phyloP scores from a whole-genome alignment of 208 protist species.

The Porcisia deanei region DNA sequence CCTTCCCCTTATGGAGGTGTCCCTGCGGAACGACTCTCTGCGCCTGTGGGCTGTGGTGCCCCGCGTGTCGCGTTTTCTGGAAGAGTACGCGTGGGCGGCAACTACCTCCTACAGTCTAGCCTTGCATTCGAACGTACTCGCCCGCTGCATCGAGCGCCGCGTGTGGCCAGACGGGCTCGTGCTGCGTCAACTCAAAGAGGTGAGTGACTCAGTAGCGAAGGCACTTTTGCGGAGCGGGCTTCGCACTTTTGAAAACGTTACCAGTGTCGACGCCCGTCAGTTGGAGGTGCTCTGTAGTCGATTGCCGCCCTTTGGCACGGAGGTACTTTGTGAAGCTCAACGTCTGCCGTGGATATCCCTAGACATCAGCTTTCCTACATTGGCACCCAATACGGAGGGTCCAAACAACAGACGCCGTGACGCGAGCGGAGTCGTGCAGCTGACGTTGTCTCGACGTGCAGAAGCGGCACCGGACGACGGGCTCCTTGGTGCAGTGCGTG shows the following conservation, averaged over 20 bases:
- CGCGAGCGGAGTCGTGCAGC: not conserved
- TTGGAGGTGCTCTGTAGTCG: conserved; percentile 71
- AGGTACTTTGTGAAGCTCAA: conserved; percentile 39
- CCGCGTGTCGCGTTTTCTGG: conserved; percentile 64
- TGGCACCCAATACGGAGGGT: not conserved
- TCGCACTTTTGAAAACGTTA: conserved; percentile 41
- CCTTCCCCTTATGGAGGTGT: conserved; percentile 60
- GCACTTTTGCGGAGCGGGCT: conserved; percentile 52
- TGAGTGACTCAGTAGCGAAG: conserved; percentile 58
- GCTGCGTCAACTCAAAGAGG: conserved; percentile 70
- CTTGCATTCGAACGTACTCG: conserved; percentile 47
- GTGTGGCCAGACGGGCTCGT: conserved; percentile 76
- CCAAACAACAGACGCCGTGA: not conserved
- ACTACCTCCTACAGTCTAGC: conserved; percentile 42
- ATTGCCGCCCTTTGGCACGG: conserved; percentile 71
- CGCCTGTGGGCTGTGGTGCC: conserved; percentile 70
- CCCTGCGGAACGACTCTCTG: conserved; percentile 75
- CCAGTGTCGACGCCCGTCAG: conserved; percentile 41
- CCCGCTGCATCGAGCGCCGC: conserved; percentile 70
- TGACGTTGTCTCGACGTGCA: not conserved
- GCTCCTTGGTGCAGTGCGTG: not conserved
- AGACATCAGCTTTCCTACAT: not conserved
- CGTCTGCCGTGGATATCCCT: conserved; percentile 29
- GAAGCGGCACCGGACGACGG: not conserved
- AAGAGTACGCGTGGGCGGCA: conserved; percentile 56